Percentiles rank a stretch among this genome's conserved stretches.
phyloP scores from a whole-genome alignment of 768 basidiomycete genomes.

The Wakefieldia striispora region DNA sequence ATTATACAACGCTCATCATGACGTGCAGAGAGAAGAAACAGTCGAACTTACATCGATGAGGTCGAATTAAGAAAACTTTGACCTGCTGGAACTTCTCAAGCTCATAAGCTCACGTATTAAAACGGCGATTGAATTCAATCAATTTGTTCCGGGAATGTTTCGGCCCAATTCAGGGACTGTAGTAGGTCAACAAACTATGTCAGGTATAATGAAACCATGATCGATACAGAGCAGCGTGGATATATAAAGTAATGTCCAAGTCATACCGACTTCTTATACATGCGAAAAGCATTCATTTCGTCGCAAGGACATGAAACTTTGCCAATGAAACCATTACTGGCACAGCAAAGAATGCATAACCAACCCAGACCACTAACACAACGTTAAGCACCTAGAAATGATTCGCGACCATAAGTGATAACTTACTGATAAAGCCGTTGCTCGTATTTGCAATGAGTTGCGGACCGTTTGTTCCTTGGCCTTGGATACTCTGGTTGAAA shows the following conservation, averaged over 20 bases:
- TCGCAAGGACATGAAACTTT: slow-evolving; percentile 60
- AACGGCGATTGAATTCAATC: slow-evolving; percentile 17
- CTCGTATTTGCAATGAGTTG: slow-evolving; percentile 59
- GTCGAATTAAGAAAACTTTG: neutral
- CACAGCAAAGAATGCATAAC: slow-evolving; percentile 69
- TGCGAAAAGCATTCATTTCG: slow-evolving; percentile 31
- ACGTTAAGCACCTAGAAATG: slow-evolving; percentile 1
- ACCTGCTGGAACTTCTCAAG: neutral
- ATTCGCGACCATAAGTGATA: neutral
- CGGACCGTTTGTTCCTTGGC: slow-evolving; percentile 53
- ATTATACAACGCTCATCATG: slow-evolving; percentile 81
- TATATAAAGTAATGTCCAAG: neutral
- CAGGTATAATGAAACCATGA: no score
- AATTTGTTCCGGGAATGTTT: no score
- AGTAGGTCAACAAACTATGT: no score
- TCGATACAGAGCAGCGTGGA: no score
- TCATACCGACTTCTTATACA: neutral
- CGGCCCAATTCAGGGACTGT: no score
- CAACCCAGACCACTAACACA: slow-evolving; percentile 71
- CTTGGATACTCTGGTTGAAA: slow-evolving; percentile 63
- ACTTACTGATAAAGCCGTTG: slow-evolving; percentile 75
- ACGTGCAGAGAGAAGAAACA: slow-evolving; percentile 9
- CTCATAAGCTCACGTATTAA: slow-evolving; percentile 5
- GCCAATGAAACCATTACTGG: slow-evolving; percentile 67
- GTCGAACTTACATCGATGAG: slow-evolving; percentile 15